These are phyloP conservation scores for Pleurotus platypus DNA, from an alignment of 768 basidiomycete species.

Conservation along the genomic window DNA sequence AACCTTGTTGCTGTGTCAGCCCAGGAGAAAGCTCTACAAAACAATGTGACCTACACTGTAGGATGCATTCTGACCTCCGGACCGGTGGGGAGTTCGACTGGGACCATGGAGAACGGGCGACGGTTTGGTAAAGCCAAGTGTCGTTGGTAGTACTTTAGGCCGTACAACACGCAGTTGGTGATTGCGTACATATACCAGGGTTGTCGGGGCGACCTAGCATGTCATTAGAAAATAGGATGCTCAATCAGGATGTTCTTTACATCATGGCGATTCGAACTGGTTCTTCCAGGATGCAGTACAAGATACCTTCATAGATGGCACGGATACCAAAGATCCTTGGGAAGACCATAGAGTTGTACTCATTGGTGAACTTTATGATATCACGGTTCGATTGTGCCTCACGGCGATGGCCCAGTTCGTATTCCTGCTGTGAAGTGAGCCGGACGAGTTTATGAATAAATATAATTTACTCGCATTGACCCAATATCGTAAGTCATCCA, in stretches of 20 bases:
- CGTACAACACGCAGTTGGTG: conserved; percentile 17
- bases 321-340: no score
- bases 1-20: conserved; percentile 17
- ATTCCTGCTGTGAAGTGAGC: conserved; percentile 23
- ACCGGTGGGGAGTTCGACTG: conserved; percentile 18
- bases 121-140: conserved; percentile 36
- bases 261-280: conserved; percentile 43
- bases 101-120: conserved; percentile 17
- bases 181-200: conserved; percentile 28
- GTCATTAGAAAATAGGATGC: neutral
- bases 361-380: no score
- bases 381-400: conserved; percentile 30
- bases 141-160: conserved; percentile 27
- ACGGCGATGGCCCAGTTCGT: conserved; percentile 37
- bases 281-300: no score
- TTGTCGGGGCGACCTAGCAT: conserved; percentile 31
- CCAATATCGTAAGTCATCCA: conserved; percentile 35
- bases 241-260: conserved; percentile 21
- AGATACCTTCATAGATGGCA: no score
- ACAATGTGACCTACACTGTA: conserved; percentile 19
- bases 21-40: conserved; percentile 11
- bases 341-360: no score
- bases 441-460: conserved; percentile 1
- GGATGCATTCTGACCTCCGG: conserved; percentile 25
- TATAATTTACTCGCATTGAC: conserved; percentile 15